Evolutionary conservation across 805 yeast species (phyloP).

Genomic region (Grigorovia humatica): DNA sequence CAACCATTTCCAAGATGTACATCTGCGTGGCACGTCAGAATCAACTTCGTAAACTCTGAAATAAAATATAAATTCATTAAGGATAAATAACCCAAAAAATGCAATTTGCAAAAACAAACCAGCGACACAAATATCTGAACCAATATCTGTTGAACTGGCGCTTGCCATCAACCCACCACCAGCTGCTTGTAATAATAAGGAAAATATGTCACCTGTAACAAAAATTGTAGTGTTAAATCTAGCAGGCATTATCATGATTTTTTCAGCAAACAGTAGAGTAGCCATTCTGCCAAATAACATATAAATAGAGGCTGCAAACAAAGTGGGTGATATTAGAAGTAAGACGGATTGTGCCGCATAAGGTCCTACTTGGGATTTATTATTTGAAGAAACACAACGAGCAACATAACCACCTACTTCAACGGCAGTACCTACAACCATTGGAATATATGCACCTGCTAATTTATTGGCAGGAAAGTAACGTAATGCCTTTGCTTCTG

Average conservation of each 20-base stretch:
- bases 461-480: slow-evolving; percentile 1
- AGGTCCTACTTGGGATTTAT: slow-evolving; percentile 8
- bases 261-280: slow-evolving; percentile 10
- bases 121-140: slow-evolving; percentile 18
- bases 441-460: slow-evolving; percentile 13
- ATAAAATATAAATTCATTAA: slow-evolving; percentile 12
- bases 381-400: slow-evolving; percentile 12
- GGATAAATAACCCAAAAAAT: slow-evolving; percentile 24
- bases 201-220: slow-evolving; percentile 26
- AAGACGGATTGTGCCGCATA: slow-evolving; percentile 21
- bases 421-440: slow-evolving; percentile 18
- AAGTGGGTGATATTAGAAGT: slow-evolving; percentile 26
- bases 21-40: slow-evolving; percentile 1
- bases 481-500: not conserved
- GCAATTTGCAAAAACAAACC: slow-evolving; percentile 27
- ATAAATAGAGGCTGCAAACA: slow-evolving; percentile 27
- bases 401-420: slow-evolving; percentile 23
- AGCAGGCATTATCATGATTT: slow-evolving; percentile 14
- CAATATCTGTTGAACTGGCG: slow-evolving; percentile 6
- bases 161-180: slow-evolving; percentile 27
- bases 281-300: slow-evolving; percentile 25
- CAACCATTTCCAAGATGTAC: slow-evolving; percentile 9
- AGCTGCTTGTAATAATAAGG: slow-evolving; percentile 24
- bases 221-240: slow-evolving; percentile 21
- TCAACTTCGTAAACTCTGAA: slow-evolving; percentile 4